Conservation (phyloP, 2,329 filamentous ascomycete genomes). For the Colletotrichum godetiae region DNA sequence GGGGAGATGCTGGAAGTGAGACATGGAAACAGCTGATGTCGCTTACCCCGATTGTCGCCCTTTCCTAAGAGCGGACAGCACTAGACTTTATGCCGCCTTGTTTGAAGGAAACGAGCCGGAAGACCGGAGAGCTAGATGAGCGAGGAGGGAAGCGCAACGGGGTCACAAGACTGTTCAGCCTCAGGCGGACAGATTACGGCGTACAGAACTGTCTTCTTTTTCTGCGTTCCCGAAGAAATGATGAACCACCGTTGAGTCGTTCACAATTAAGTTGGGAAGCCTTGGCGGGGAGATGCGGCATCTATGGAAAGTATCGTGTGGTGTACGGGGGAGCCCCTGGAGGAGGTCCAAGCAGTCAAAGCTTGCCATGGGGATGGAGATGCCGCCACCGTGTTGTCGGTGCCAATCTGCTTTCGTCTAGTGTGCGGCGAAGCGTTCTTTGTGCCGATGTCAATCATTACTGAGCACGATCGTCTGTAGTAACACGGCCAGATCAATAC, state of each 20-base stretch:
- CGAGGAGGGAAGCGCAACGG: neutral
- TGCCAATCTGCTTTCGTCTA: slow-evolving; percentile 27
- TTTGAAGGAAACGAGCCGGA: slow-evolving; percentile 24
- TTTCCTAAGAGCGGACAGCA: neutral
- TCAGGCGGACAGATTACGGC: slow-evolving; percentile 18
- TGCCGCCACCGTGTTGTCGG: slow-evolving; percentile 22
- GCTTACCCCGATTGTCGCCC: neutral
- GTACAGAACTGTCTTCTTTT: neutral
- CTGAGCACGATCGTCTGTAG: slow-evolving; percentile 6
- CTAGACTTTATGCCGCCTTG: slow-evolving; percentile 29
- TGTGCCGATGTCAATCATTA: neutral
- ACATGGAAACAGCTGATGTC: slow-evolving; percentile 21
- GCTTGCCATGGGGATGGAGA: slow-evolving; percentile 34
- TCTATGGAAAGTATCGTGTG: slow-evolving; percentile 24
- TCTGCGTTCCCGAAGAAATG: slow-evolving; percentile 17
- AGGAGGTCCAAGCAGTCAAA: slow-evolving; percentile 32
- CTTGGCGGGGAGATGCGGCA: slow-evolving; percentile 21
- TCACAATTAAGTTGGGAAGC: slow-evolving; percentile 1
- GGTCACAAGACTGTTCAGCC: neutral
- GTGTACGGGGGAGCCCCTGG: slow-evolving; percentile 29
- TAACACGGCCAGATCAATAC: neutral
- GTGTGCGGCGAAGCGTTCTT: slow-evolving; percentile 20
- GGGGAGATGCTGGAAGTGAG: slow-evolving; percentile 28
- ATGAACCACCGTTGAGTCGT: slow-evolving; percentile 12
- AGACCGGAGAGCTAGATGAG: slow-evolving; percentile 4